Percentiles rank a stretch among this genome's conserved stretches.
phyloP scores from a whole-genome alignment of 768 basidiomycete genomes.

The Stropharia rugosoannulata region DNA sequence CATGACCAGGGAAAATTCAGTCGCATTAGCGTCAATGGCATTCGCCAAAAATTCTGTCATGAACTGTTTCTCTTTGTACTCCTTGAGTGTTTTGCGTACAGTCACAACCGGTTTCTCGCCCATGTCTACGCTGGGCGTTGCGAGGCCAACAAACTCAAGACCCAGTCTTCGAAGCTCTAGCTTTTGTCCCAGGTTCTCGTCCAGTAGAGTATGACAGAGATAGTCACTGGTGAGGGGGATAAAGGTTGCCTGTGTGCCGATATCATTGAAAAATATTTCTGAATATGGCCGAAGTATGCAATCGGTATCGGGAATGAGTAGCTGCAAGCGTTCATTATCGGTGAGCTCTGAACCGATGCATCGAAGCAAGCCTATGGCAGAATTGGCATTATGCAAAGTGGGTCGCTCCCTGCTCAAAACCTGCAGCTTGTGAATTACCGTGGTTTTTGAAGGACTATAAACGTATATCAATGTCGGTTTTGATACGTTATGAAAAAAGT shows the following conservation, averaged over 20 bases:
- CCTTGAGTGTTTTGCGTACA: slow-evolving; percentile 38
- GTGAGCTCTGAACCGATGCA: slow-evolving; percentile 23
- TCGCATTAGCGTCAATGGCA: slow-evolving; percentile 48
- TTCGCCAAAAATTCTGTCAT: slow-evolving; percentile 54
- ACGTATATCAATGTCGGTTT: not conserved
- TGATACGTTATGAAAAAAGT: not conserved
- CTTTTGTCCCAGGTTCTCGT: slow-evolving; percentile 26
- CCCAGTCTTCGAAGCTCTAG: slow-evolving; percentile 34
- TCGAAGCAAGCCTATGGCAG: slow-evolving; percentile 28
- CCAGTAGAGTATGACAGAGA: slow-evolving; percentile 31
- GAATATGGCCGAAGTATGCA: slow-evolving; percentile 24
- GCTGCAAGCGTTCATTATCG: slow-evolving; percentile 18
- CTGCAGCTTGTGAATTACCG: slow-evolving; percentile 26
- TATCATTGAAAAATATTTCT: slow-evolving; percentile 39
- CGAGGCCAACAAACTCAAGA: slow-evolving; percentile 27
- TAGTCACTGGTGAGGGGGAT: slow-evolving; percentile 14
- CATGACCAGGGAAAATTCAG: slow-evolving; percentile 37
- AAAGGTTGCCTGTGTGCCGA: slow-evolving; percentile 30
- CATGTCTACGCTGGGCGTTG: slow-evolving; percentile 35
- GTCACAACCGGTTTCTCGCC: slow-evolving; percentile 40
- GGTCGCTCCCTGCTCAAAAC: slow-evolving; percentile 11
- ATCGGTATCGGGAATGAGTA: slow-evolving; percentile 35
- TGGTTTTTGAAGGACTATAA: slow-evolving; percentile 28
- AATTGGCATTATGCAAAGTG: slow-evolving; percentile 14
- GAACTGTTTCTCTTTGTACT: slow-evolving; percentile 43